phyloP scores from a whole-genome alignment of 2,329 filamentous ascomycete species.

The Sclerotiophoma versabilis region DNA sequence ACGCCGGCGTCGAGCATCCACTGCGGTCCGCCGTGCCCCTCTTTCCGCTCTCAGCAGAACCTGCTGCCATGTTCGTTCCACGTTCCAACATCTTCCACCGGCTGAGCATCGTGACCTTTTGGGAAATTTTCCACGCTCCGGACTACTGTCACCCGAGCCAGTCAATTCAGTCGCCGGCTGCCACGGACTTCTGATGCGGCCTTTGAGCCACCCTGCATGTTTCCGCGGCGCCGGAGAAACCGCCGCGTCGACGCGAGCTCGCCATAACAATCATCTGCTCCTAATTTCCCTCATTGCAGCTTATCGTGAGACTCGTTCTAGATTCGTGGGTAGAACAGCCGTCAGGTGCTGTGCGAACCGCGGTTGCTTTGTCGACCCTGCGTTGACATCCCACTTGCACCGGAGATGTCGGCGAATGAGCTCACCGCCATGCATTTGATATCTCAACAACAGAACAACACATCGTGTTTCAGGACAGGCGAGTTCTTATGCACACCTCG shows the following conservation, averaged over 20 bases:
- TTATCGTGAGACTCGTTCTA: constrained; percentile 11
- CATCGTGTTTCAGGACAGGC: no score
- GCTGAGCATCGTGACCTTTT: constrained; percentile 18
- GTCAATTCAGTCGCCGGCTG: constrained; percentile 17
- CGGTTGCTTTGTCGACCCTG: constrained; percentile 15
- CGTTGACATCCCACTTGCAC: constrained; percentile 4
- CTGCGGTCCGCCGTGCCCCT: constrained; percentile 17
- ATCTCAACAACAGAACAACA: background rate
- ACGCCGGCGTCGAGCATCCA: constrained; percentile 14
- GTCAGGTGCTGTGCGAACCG: constrained; percentile 6
- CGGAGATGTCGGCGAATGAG: constrained; percentile 11
- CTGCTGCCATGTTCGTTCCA: constrained; percentile 13
- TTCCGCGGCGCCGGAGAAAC: constrained; percentile 18
- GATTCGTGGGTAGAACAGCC: constrained; percentile 1
- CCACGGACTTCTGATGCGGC: constrained; percentile 12
- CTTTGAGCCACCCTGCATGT: constrained; percentile 18
- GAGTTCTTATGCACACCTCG: no score
- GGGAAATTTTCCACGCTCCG: constrained; percentile 22
- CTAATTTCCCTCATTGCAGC: constrained; percentile 9
- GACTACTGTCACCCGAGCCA: constrained; percentile 31
- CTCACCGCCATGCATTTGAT: constrained; percentile 14
- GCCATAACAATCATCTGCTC: constrained; percentile 2
- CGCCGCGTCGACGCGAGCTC: constrained; percentile 14
- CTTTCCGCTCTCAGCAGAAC: constrained; percentile 14
- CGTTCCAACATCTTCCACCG: constrained; percentile 19